Evolutionary conservation across 106 monocot genomes (phyloP).

Genomic region (Acanthochlamys bracteata): DNA sequence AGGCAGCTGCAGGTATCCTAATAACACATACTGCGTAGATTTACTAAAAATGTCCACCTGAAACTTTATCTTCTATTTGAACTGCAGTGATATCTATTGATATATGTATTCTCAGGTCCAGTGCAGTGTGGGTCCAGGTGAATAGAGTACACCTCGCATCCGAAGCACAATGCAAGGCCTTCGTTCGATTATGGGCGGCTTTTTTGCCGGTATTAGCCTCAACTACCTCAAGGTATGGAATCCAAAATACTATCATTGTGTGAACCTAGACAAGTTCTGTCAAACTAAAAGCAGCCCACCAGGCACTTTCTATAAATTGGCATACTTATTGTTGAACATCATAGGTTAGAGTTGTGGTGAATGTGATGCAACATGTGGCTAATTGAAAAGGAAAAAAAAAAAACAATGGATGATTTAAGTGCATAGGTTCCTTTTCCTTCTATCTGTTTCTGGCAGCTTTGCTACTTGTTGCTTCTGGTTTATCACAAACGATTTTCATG

Average conservation of each 20-base stretch:
- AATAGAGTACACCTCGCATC: slow-evolving; percentile 20
- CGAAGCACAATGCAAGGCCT: slow-evolving; percentile 58
- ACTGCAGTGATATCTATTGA: neutral
- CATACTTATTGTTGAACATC: no score
- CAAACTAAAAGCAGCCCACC: neutral
- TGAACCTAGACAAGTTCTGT: neutral
- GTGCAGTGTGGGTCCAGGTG: slow-evolving; percentile 16
- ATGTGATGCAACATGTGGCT: no score
- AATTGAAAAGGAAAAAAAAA: no score
- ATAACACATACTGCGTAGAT: neutral
- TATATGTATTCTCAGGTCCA: slow-evolving; percentile 40
- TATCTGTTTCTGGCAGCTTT: no score
- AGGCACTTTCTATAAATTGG: neutral
- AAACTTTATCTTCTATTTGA: neutral
- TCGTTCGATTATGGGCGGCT: slow-evolving; percentile 45
- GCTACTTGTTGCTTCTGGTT: no score
- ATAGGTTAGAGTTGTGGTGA: no score
- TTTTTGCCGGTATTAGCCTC: slow-evolving; percentile 82
- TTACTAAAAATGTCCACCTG: neutral
- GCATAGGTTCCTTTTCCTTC: no score
- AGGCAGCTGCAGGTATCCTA: slow-evolving; percentile 82
- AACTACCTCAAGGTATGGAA: slow-evolving; percentile 74
- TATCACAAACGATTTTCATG: neutral
- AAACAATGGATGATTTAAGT: no score
- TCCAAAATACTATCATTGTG: no score